phyloP scores from a whole-genome alignment of 768 basidiomycete species.

The Mycena leptocephala region DNA sequence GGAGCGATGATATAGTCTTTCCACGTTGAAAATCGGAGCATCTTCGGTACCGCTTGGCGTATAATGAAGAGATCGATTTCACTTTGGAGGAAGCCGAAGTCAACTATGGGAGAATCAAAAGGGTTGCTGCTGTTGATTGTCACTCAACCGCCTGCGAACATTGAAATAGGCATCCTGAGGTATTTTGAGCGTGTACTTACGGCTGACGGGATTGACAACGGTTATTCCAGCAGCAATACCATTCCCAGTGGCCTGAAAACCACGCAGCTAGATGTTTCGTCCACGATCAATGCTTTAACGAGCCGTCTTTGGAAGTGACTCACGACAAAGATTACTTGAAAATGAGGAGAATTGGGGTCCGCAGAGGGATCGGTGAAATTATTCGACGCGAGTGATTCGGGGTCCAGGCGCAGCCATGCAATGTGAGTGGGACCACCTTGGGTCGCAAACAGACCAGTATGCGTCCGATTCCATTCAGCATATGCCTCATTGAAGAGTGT shows the following conservation, averaged over 20 bases:
- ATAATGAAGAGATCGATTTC: conserved; percentile 36
- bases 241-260: conserved; percentile 2
- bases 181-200: not conserved
- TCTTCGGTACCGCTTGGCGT: conserved; percentile 11
- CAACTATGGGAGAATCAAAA: conserved; percentile 60
- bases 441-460: conserved; percentile 39
- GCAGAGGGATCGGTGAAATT: no score
- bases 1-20: conserved; percentile 34
- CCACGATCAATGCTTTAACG: not conserved
- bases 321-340: conserved; percentile 51
- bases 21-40: conserved; percentile 34
- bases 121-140: conserved; percentile 55
- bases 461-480: no score
- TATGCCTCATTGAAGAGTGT: conserved; percentile 27
- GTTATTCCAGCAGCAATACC: not conserved
- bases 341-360: conserved; percentile 54
- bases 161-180: not conserved
- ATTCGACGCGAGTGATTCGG: conserved; percentile 46
- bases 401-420: conserved; percentile 44
- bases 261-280: not conserved
- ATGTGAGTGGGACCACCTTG: conserved; percentile 31
- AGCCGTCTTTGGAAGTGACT: not conserved
- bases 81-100: conserved; percentile 57
- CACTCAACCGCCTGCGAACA: conserved; percentile 37
- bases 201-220: not conserved